phyloP scores from a whole-genome alignment of 352 stramenopile species.

The Phytophthora chlamydospora region DNA sequence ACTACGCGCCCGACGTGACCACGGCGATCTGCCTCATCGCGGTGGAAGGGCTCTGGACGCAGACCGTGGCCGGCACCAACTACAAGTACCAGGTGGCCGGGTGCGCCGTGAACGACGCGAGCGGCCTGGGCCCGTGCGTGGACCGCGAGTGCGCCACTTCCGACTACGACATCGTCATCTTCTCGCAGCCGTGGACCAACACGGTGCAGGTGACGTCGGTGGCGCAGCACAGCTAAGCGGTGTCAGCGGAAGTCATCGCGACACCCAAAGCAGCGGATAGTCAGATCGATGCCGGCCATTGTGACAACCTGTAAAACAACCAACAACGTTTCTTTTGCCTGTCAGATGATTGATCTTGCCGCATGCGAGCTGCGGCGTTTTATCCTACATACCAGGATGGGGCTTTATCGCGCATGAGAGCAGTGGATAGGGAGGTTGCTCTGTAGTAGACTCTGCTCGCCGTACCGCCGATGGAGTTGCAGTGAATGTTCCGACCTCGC shows the following conservation, averaged over 20 bases:
- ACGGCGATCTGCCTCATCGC: conserved; percentile 46
- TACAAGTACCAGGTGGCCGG: conserved; percentile 56
- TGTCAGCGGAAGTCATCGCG: not conserved
- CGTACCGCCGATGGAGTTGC: no score
- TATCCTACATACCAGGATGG: no score
- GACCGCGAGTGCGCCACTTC: conserved; percentile 38
- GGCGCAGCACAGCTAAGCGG: conserved; percentile 27
- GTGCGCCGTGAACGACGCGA: conserved; percentile 40
- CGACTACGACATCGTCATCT: conserved; percentile 46
- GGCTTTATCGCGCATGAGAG: no score
- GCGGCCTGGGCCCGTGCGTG: conserved; percentile 39
- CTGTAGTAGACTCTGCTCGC: no score
- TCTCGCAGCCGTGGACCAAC: conserved; percentile 44
- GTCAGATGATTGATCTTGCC: conserved; percentile 6
- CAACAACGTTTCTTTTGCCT: not conserved
- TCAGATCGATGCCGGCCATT: not conserved
- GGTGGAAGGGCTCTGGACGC: conserved; percentile 39
- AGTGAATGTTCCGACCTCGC: no score
- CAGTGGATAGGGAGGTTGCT: no score
- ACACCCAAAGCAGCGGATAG: not conserved
- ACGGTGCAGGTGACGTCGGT: conserved; percentile 47
- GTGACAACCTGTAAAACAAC: conserved; percentile 3
- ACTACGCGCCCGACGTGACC: conserved; percentile 42
- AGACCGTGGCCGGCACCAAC: conserved; percentile 59
- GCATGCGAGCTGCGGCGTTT: no score